A percentile compares a stretch with the other conserved stretches of the same genome.
Evolutionary conservation across 1,284 basidiomycete genomes (phyloP).

Genomic region (Blastosporella zonata): DNA sequence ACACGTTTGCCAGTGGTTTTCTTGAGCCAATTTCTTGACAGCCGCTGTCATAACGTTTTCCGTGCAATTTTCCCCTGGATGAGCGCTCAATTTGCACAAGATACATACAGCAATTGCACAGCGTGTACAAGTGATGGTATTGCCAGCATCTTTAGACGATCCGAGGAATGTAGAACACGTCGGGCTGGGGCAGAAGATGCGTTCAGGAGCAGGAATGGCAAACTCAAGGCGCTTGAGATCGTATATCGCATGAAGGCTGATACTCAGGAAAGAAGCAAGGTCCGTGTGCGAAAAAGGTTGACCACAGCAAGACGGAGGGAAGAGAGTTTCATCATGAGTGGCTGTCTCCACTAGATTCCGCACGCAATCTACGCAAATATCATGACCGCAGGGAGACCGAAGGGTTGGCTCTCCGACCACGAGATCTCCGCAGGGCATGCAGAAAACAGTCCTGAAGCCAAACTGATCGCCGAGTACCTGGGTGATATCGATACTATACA

Average conservation of each 20-base stretch:
- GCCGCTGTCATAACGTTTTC: slow-evolving; percentile 23
- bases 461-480: slow-evolving; percentile 14
- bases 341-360: slow-evolving; percentile 12
- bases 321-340: slow-evolving; percentile 13
- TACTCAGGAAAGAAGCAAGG: slow-evolving; percentile 11
- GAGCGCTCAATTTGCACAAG: slow-evolving; percentile 33
- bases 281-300: slow-evolving; percentile 5
- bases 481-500: slow-evolving; percentile 7
- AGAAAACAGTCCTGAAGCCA: slow-evolving; percentile 16
- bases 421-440: slow-evolving; percentile 17
- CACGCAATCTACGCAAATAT: slow-evolving; percentile 19
- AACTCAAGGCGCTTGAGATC: slow-evolving; percentile 15
- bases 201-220: slow-evolving; percentile 5
- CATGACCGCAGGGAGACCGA: slow-evolving; percentile 16
- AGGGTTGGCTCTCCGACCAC: slow-evolving; percentile 19
- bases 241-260: slow-evolving; percentile 10
- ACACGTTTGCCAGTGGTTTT: slow-evolving; percentile 32
- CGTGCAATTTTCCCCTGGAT: slow-evolving; percentile 25
- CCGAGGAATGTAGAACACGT: slow-evolving; percentile 40
- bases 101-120: slow-evolving; percentile 34
- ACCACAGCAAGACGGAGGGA: slow-evolving; percentile 15
- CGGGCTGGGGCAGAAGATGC: slow-evolving; percentile 14
- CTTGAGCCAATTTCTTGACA: slow-evolving; percentile 32
- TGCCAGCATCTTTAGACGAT: slow-evolving; percentile 21
- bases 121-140: slow-evolving; percentile 23